Percentiles rank a stretch among this genome's conserved stretches.
These are phyloP conservation scores for Isabelozyma gotoi DNA, from an alignment of 805 yeast species.

Conservation along the genomic window DNA sequence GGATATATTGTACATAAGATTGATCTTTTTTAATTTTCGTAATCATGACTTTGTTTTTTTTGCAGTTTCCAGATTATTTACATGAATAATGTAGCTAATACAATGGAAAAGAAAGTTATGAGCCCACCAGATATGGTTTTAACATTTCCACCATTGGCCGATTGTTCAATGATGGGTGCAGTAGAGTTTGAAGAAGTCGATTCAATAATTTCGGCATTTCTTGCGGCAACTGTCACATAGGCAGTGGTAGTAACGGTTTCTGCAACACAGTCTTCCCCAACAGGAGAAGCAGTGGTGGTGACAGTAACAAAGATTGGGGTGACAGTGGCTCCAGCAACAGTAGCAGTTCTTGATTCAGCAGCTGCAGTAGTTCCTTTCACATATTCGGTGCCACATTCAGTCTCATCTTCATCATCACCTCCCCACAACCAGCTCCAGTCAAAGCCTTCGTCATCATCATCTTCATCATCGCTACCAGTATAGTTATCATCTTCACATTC, in stretches of 20 bases:
- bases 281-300: slow-evolving; percentile 4
- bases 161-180: not conserved
- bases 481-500: slow-evolving; percentile 1
- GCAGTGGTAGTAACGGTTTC: slow-evolving; percentile 2
- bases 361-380: not conserved
- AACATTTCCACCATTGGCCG: slow-evolving; percentile 9
- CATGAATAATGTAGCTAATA: slow-evolving; percentile 12
- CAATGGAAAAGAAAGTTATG: slow-evolving; percentile 7
- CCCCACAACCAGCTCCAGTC: slow-evolving; percentile 10
- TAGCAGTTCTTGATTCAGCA: not conserved
- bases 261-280: slow-evolving; percentile 4
- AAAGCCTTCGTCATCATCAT: slow-evolving; percentile 8
- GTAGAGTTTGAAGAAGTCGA: slow-evolving; percentile 3
- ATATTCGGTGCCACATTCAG: slow-evolving; percentile 11
- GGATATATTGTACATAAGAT: not conserved
- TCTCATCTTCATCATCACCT: slow-evolving; percentile 13
- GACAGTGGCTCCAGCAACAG: not conserved
- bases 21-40: not conserved
- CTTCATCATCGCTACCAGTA: slow-evolving; percentile 1
- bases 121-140: slow-evolving; percentile 5
- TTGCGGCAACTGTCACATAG: not conserved
- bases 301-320: not conserved
- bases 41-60: not conserved
- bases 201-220: no score
- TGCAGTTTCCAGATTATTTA: no score